Conservation (phyloP, 352 stramenopile genomes). For the Thraustotheca clavata region DNA sequence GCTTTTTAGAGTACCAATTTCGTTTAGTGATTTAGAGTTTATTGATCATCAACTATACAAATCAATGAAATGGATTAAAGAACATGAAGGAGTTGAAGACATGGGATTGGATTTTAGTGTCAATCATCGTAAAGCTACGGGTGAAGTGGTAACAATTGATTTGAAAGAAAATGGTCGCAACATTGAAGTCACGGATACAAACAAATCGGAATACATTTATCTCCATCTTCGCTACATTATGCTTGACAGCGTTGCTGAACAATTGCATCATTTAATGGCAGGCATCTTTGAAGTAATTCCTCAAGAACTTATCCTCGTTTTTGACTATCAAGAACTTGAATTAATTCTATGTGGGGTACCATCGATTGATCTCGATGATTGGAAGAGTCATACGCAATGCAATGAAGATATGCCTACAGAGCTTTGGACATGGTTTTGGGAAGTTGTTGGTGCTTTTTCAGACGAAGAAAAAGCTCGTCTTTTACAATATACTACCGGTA, state of each 20-base stretch:
- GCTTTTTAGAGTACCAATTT: slow-evolving; percentile 22
- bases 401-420: slow-evolving; percentile 65
- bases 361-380: slow-evolving; percentile 87
- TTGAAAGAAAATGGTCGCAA: slow-evolving; percentile 88
- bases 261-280: slow-evolving; percentile 86
- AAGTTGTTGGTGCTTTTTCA: slow-evolving; percentile 41
- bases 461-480: slow-evolving; percentile 42
- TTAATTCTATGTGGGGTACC: slow-evolving; percentile 88
- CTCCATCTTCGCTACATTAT: slow-evolving; percentile 92
- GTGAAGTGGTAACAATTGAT: slow-evolving; percentile 75
- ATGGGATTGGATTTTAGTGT: slow-evolving; percentile 71
- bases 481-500: slow-evolving; percentile 51
- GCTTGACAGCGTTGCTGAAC: slow-evolving; percentile 83
- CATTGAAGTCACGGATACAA: slow-evolving; percentile 89
- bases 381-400: slow-evolving; percentile 85
- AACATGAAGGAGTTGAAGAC: slow-evolving; percentile 53
- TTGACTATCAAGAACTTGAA: slow-evolving; percentile 94
- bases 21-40: slow-evolving; percentile 30
- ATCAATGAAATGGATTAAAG: slow-evolving; percentile 54
- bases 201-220: slow-evolving; percentile 94
- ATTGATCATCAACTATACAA: slow-evolving; percentile 63
- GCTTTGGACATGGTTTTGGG: slow-evolving; percentile 66
- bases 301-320: slow-evolving; percentile 77
- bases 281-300: slow-evolving; percentile 91
- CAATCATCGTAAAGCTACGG: slow-evolving; percentile 43